Base-by-base conservation (phyloP, 768 basidiomycete species). In the Suillus paluster region DNA sequence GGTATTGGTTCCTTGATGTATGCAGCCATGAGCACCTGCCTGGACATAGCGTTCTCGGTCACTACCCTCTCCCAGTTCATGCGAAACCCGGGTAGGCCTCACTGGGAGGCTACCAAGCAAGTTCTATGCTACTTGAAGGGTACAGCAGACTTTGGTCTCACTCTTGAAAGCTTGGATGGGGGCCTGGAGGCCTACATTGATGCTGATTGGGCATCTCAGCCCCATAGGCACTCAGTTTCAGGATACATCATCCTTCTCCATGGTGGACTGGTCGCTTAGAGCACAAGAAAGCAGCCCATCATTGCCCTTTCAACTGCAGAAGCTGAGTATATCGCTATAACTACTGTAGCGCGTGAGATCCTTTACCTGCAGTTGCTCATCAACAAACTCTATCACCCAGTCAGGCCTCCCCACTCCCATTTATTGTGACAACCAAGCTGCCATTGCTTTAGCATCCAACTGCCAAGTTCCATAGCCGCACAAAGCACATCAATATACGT, bases 281-380 rank as follows among this genome's bases (percentile, higher is more conserved):
- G 68, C 38, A 77, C 77, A 0, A 73, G 65, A 42, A 67, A 68
- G 48, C 73, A 75, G 61, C 60, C 68, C 4, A 62, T 66, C 21
- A 66, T 68, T 25, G 70, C 68, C 15, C 64, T 73, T 14, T 73
- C 72, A 14, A 71, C 71, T 4, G 59, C 57, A 6, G 71, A 72
- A 63, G 71, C 72, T 15, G 73, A 77, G 57, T 71, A 70, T 60
- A 70, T 71, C 58, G 67, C 69, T 1, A 59, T 68, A 2, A 58
- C 71, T 1, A 70, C 79, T 38, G 74, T 74, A 0, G 58, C 73
- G 0, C 69, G 75, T 56, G 73, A 82, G 63, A 72, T 67, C 5
- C n/a, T 80, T 6, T 83, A 79, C 80, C 63, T 76, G 19, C 63
- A 65, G 1, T 55, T 50, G 5, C 61, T 73, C n/a, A 7, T 48